Base-by-base conservation (phyloP, 2,329 filamentous ascomycete species). In the Neopestalotiopsis clavispora region DNA sequence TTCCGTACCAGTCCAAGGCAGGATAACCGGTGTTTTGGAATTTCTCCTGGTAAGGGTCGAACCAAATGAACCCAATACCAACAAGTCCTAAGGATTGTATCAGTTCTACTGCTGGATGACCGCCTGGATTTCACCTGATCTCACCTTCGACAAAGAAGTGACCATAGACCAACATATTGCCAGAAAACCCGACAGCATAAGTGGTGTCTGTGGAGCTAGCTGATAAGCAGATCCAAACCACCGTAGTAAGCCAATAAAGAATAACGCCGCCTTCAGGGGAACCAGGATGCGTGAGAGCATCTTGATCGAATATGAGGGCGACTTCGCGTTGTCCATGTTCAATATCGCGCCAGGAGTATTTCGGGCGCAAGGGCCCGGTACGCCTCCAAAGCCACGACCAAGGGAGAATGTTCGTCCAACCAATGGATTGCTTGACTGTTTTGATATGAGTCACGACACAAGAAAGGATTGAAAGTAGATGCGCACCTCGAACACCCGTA, bases 311-410 rank as follows among this genome's bases (percentile, higher is more conserved):
- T 23, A 28, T 59, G 5, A 59, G 56, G 23, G 56, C 30, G n/a
- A 59, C 20, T 10, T 59, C 20, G 56, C n/a, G 56, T 7, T 59
- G 23, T 4, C 17, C 56, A 38, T 38, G 34, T 23, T 59, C 23
- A 20, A 59, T 10, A 6, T 59, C 10, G 10, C 56, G 56, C 56
- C 56, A 59, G 1, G n/a, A 13, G 30, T 59, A 59, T 30, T 30
- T 59, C 20, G 56, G 56, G 9, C 56, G 9, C 23, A 59, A 59
- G 0, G 56, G 56, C n/a, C 56, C 56, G 20, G 56, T 59, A 10
- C 56, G 56, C 20, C 56, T 59, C 56, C 56, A 59, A 30, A 59
- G 56, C 56, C 56, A 59, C 6, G 56, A 59, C 56, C 56, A 59
- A 14, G 56, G 56, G 30, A 59, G 56, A 32, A 59, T 28, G 9